phyloP scores from a whole-genome alignment of 805 yeast genomes.

The Cyberlindnera euphorbiae region DNA sequence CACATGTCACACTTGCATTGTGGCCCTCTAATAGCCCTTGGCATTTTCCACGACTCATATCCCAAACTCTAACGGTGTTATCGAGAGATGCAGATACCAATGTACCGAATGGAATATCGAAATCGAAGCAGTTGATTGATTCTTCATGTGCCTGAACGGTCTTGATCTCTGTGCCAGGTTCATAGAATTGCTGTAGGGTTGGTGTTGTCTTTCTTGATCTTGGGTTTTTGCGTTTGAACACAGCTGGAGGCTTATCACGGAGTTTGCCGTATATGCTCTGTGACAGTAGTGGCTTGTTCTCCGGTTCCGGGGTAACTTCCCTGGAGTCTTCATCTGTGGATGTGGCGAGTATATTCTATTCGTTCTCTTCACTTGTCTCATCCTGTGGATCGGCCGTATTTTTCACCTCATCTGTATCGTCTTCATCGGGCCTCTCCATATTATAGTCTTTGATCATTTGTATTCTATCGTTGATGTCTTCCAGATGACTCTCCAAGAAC shows the following conservation, averaged over 20 bases:
- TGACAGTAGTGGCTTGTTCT: slow-evolving; percentile 30
- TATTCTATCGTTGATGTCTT: slow-evolving; percentile 39
- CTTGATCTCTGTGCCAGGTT: slow-evolving; percentile 51
- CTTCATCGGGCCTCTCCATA: slow-evolving; percentile 28
- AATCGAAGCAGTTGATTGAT: slow-evolving; percentile 53
- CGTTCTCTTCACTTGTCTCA: slow-evolving; percentile 5
- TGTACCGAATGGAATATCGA: slow-evolving; percentile 71
- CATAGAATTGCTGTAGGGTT: slow-evolving; percentile 59
- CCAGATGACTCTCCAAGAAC: slow-evolving; percentile 44
- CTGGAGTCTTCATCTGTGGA: slow-evolving; percentile 4
- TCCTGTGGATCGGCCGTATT: slow-evolving; percentile 1
- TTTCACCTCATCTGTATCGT: slow-evolving; percentile 9
- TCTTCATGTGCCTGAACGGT: slow-evolving; percentile 49
- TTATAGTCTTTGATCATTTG: slow-evolving; percentile 39
- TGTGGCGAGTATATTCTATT: neutral
- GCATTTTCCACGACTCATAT: slow-evolving; percentile 52
- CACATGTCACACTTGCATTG: slow-evolving; percentile 49
- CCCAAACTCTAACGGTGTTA: slow-evolving; percentile 81
- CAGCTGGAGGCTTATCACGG: slow-evolving; percentile 29
- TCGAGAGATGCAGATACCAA: slow-evolving; percentile 76
- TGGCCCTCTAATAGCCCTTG: slow-evolving; percentile 57
- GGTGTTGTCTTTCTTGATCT: slow-evolving; percentile 49
- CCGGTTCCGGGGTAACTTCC: slow-evolving; percentile 15
- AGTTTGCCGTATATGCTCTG: slow-evolving; percentile 42
- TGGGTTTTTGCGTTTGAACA: slow-evolving; percentile 27